Percentiles rank a stretch among this genome's conserved stretches.
Evolutionary conservation across 2,329 filamentous ascomycete species (phyloP).

Genomic region (Epichloe coenophiala): DNA sequence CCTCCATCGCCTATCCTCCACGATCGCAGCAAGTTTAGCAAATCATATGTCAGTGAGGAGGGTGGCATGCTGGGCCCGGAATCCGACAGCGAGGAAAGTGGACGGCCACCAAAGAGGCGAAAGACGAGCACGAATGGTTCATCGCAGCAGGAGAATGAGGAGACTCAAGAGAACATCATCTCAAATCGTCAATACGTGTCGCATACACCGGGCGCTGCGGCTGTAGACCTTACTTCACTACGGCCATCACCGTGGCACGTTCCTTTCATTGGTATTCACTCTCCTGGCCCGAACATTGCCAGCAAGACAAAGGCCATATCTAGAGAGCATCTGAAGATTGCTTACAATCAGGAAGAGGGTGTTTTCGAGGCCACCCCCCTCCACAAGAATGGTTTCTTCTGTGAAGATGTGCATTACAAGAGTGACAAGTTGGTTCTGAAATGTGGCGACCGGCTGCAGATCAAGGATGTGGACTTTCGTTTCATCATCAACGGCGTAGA

Average conservation of each 20-base stretch:
- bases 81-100: constrained; percentile 40
- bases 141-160: constrained; percentile 27
- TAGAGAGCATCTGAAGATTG: constrained; percentile 58
- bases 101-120: constrained; percentile 32
- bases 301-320: constrained; percentile 60
- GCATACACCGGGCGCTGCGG: constrained; percentile 44
- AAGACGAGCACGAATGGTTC: constrained; percentile 31
- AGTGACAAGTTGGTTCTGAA: constrained; percentile 42
- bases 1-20: constrained; percentile 36
- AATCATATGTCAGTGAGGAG: constrained; percentile 55
- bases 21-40: constrained; percentile 42
- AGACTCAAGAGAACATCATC: constrained; percentile 32
- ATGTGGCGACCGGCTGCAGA: constrained; percentile 54
- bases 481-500: constrained; percentile 57
- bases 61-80: constrained; percentile 55
- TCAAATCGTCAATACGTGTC: constrained; percentile 47
- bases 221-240: constrained; percentile 45
- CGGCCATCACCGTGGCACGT: constrained; percentile 48
- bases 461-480: constrained; percentile 54
- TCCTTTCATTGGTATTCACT: constrained; percentile 60
- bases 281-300: constrained; percentile 46
- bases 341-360: constrained; percentile 49
- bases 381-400: constrained; percentile 56
- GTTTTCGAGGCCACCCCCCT: constrained; percentile 51
- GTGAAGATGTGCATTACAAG: constrained; percentile 46